Evolutionary conservation across 768 basidiomycete species (phyloP).

Genomic region (Tylopilus vinaceipallidus): DNA sequence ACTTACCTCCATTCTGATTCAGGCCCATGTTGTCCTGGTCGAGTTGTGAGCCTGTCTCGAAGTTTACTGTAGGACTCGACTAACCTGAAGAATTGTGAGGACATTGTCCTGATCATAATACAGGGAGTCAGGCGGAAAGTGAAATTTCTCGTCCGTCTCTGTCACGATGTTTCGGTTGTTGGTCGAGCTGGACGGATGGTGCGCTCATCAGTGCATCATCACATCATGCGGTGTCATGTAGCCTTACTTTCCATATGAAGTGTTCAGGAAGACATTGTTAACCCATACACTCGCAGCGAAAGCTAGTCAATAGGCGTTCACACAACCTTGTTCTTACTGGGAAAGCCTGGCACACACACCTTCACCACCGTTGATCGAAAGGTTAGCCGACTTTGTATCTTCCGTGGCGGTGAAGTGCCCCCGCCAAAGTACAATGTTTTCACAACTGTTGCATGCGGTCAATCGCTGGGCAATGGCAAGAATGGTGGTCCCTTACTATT

Average conservation of each 20-base stretch:
- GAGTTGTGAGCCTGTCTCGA: conserved; percentile 1
- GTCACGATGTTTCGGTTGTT: conserved; percentile 59
- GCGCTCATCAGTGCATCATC: background rate
- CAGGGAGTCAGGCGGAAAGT: conserved; percentile 58
- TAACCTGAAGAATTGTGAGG: conserved; percentile 72
- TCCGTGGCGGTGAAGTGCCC: conserved; percentile 73
- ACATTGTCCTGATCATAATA: conserved; percentile 60
- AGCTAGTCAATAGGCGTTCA: conserved; percentile 32
- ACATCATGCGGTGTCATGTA: background rate
- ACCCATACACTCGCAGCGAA: conserved; percentile 85
- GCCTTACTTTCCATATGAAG: conserved; percentile 71
- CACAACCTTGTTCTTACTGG: background rate
- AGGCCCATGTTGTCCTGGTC: conserved; percentile 76
- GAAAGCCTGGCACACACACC: conserved; percentile 42
- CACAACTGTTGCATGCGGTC: conserved; percentile 51
- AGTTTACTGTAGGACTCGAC: conserved; percentile 4
- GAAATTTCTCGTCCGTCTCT: conserved; percentile 67
- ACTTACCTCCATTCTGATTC: conserved; percentile 56
- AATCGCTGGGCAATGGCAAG: conserved; percentile 5
- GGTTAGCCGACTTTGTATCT: conserved; percentile 58
- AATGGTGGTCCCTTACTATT: conserved; percentile 52
- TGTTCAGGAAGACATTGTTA: conserved; percentile 67
- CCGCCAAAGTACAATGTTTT: conserved; percentile 78
- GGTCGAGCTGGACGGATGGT: conserved; percentile 44
- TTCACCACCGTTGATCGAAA: conserved; percentile 80